A percentile compares a stretch with the other conserved stretches of the same genome.
phyloP scores from a whole-genome alignment of 352 stramenopile species.

The Phytophthora pinifolia region DNA sequence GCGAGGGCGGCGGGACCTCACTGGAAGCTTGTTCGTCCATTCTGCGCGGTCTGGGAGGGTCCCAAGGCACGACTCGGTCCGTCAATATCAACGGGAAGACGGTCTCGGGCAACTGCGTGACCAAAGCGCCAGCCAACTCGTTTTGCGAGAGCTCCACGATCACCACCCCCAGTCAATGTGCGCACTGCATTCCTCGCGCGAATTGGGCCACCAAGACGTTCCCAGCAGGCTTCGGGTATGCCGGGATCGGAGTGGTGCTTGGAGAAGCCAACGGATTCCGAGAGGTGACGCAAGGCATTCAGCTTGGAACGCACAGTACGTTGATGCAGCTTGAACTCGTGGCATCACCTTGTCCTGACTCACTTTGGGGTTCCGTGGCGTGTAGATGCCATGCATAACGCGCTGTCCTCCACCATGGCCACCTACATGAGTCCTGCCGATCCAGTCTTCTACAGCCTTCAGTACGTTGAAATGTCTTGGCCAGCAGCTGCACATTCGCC shows the following conservation, averaged over 20 bases:
- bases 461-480: slow-evolving; percentile 33
- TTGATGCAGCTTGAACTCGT: not conserved
- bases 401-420: slow-evolving; percentile 33
- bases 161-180: slow-evolving; percentile 26
- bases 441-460: slow-evolving; percentile 51
- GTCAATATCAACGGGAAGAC: slow-evolving; percentile 33
- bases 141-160: slow-evolving; percentile 48
- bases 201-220: slow-evolving; percentile 39
- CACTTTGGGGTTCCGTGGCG: not conserved
- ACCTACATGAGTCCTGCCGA: slow-evolving; percentile 40
- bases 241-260: slow-evolving; percentile 28
- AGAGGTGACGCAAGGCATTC: slow-evolving; percentile 38
- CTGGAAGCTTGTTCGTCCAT: slow-evolving; percentile 43
- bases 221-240: slow-evolving; percentile 44
- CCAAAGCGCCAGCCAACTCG: slow-evolving; percentile 17
- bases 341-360: not conserved
- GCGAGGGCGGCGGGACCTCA: slow-evolving; percentile 20
- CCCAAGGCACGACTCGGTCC: slow-evolving; percentile 13
- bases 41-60: slow-evolving; percentile 38
- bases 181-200: slow-evolving; percentile 36
- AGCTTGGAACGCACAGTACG: slow-evolving; percentile 53
- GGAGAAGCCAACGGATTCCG: slow-evolving; percentile 31
- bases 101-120: slow-evolving; percentile 33
- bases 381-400: slow-evolving; percentile 46
- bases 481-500: not conserved